Conservation (phyloP, 1,284 basidiomycete genomes). For the Sporisorium graminicola region DNA sequence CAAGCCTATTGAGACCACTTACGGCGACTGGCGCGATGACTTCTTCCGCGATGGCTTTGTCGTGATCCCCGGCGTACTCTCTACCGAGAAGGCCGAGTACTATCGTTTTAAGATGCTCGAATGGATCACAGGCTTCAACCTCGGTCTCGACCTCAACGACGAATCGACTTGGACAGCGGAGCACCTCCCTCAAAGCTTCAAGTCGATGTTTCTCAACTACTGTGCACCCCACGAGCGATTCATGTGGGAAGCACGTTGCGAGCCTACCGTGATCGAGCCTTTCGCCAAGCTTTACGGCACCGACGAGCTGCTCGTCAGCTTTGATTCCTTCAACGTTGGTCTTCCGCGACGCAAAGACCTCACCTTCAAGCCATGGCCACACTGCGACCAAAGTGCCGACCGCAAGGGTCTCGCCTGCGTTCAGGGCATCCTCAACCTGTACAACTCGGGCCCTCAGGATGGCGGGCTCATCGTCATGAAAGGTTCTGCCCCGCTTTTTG, state of each 20-base stretch:
- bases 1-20: conserved; percentile 2
- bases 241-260: conserved; percentile 70
- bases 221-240: conserved; percentile 70
- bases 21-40: conserved; percentile 25
- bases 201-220: conserved; percentile 62
- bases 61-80: conserved; percentile 67
- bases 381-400: conserved; percentile 69
- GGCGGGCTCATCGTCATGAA: conserved; percentile 71
- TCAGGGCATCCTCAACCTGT: conserved; percentile 71
- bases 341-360: conserved; percentile 20
- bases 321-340: conserved; percentile 41
- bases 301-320: conserved; percentile 70
- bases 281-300: conserved; percentile 71
- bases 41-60: conserved; percentile 57
- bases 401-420: conserved; percentile 69
- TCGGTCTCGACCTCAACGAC: conserved; percentile 70
- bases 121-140: conserved; percentile 69
- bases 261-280: conserved; percentile 66
- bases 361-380: conserved; percentile 68
- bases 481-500: conserved; percentile 66
- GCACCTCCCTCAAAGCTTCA: conserved; percentile 67
- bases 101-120: conserved; percentile 66
- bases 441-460: conserved; percentile 70
- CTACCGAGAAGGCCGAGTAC: conserved; percentile 56
- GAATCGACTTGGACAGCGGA: conserved; percentile 67